Conservation (phyloP, 345 rosid genomes). For the Dipteronia sinensis region DNA sequence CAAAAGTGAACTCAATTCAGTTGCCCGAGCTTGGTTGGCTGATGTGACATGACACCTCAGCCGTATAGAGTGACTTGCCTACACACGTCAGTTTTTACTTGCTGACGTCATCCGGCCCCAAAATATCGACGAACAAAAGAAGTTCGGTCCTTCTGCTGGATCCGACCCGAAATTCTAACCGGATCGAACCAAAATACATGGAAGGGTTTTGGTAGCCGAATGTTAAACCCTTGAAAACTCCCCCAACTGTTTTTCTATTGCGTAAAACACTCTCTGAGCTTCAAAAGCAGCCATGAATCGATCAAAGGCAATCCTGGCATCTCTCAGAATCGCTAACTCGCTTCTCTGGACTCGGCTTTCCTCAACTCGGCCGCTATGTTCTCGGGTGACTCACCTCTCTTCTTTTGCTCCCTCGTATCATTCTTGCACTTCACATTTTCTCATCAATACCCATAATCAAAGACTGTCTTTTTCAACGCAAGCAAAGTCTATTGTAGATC, state of each 20-base stretch:
- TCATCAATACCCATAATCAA: slow-evolving; percentile 24
- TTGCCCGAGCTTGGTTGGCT: too few relatives aligned
- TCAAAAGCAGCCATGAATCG: slow-evolving; percentile 55
- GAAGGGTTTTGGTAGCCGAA: not conserved
- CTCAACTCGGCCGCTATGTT: slow-evolving; percentile 26
- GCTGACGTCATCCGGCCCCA: too few relatives aligned
- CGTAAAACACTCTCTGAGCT: not conserved
- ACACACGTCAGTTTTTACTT: too few relatives aligned
- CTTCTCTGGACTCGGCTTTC: slow-evolving; percentile 35
- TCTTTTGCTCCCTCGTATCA: slow-evolving; percentile 12
- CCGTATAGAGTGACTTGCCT: too few relatives aligned
- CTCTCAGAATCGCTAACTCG: slow-evolving; percentile 42
- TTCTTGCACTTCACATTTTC: slow-evolving; percentile 19
- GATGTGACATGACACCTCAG: too few relatives aligned
- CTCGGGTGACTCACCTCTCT: slow-evolving; percentile 45
- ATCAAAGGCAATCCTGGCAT: slow-evolving; percentile 44
- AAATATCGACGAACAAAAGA: too few relatives aligned
- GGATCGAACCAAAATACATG: too few relatives aligned
- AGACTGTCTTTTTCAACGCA: slow-evolving; percentile 41
- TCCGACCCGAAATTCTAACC: too few relatives aligned
- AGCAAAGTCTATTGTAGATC: slow-evolving; percentile 49
- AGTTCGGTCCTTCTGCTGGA: too few relatives aligned
- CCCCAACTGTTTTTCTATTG: not conserved
- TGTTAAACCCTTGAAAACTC: slow-evolving; percentile 26
- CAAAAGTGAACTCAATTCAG: too few relatives aligned